Base-by-base conservation (phyloP, 2,329 filamentous ascomycete genomes). In the Pseudogymnoascus sp. region DNA sequence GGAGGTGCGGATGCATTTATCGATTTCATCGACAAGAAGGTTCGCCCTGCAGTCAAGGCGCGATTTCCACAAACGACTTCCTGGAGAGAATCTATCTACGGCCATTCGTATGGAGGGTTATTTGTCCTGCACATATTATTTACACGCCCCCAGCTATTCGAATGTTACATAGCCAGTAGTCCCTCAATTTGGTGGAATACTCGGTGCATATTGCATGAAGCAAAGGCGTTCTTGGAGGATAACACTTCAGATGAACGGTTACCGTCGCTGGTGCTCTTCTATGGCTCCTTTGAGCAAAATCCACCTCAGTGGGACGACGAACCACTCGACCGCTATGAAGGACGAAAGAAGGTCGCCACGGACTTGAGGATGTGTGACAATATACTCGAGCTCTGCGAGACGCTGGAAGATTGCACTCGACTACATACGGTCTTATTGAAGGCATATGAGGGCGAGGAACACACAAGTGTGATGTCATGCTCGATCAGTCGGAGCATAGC, bases 331-430 rank as follows among this genome's bases (percentile, higher is more conserved):
- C 50, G 21, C 50, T 56, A 56, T 19, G 50, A 56, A 33, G 50
- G n/a, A 29, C 50, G 50, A 56, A 56, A 56, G 50, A n/a, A 56
- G 29, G 11, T 56, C 10, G 50, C 50, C 5, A 29, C 50, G 16
- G 50, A 56, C n/a, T 56, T 56, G 10, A 56, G 50, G 16, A 56
- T 56, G 50, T n/a, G 50, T 56, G 50, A 33, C 16, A 56, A 56
- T 33, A 14, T 56, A 19, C 50, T 56, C 50, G 50, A 33, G 5
- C 50, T 56, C 26, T 56, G 50, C 29, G 50, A 56, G 10, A 33
- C 31, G 50, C 50, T 56, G n/a, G n/a, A 11, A 56, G 50, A 33
- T 33, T 56, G 50, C 50, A 56, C 29, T 56, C 50, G 50, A 19
- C 6, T 56, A 19, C 26, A 56, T 56, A 33, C 29, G 10, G 29